These are phyloP conservation scores for Phaeosphaeriaceae sp. DNA, from an alignment of 2,329 filamentous ascomycete genomes.

Conservation along the genomic window DNA sequence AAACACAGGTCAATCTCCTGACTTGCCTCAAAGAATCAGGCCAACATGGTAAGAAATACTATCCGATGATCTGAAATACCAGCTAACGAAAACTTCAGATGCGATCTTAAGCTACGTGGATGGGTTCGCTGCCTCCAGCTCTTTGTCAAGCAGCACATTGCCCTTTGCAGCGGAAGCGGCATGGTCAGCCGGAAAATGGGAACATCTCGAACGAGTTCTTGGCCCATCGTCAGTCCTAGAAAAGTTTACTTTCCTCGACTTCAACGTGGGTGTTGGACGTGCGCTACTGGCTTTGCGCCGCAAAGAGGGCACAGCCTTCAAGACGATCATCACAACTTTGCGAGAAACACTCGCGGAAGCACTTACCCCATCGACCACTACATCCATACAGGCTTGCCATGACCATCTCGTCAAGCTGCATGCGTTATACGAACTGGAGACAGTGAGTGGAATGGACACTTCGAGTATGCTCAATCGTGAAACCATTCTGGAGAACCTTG, in stretches of 20 bases:
- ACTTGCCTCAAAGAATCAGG: slow-evolving; percentile 94
- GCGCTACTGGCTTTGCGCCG: slow-evolving; percentile 68
- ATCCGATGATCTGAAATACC: background rate
- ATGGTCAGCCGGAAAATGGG: slow-evolving; percentile 88
- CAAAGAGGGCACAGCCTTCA: slow-evolving; percentile 62
- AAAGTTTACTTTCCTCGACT: slow-evolving; percentile 63
- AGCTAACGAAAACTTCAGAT: slow-evolving; percentile 60
- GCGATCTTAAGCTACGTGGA: slow-evolving; percentile 87
- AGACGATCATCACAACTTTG: slow-evolving; percentile 67
- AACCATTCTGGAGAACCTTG: slow-evolving; percentile 62
- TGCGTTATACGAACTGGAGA: slow-evolving; percentile 84
- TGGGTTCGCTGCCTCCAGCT: slow-evolving; percentile 64
- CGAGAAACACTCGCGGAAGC: slow-evolving; percentile 75
- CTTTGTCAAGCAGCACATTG: slow-evolving; percentile 61
- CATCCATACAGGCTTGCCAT: slow-evolving; percentile 84
- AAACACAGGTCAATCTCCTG: slow-evolving; percentile 83
- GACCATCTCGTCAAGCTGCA: slow-evolving; percentile 87
- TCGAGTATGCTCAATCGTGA: slow-evolving; percentile 47
- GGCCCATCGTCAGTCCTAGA: slow-evolving; percentile 53
- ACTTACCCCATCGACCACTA: slow-evolving; percentile 78
- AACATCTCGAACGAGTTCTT: slow-evolving; percentile 72
- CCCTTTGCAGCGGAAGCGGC: slow-evolving; percentile 90
- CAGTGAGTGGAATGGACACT: slow-evolving; percentile 64
- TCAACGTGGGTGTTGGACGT: slow-evolving; percentile 82
- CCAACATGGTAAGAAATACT: slow-evolving; percentile 74